Base-by-base conservation (phyloP, 148 eudicot genomes). In the Persicaria tinctoria region DNA sequence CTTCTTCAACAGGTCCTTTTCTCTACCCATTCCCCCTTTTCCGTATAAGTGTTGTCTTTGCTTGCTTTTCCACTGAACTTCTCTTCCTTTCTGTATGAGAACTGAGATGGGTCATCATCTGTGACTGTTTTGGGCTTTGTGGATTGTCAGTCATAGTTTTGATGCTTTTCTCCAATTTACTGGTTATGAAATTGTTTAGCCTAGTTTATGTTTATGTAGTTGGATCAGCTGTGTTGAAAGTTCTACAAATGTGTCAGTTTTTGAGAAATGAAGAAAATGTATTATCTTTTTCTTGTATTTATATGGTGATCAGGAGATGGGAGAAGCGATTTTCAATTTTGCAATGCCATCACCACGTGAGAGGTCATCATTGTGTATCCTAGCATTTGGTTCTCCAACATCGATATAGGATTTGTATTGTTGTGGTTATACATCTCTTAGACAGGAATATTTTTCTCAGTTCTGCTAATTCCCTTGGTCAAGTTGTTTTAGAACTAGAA, bases 1-100 rank as follows among this genome's bases (percentile, higher is more conserved):
- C 75, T 89, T 74, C 85, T 91, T 70, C 77, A 77, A 14, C 90
- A 88, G 97, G 97, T 91, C 27, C 44, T 48, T 56, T 8, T 44
- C 74, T 51, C 5, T 16, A n/a, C 27, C 38, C 16, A 64, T n/a
- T 17, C 69, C 50, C 17, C 57, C 20, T 1, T 51, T 66, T 53
- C 7, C 23, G 13, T 54, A 7, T 53, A 17, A 11, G 68, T 60
- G 44, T 23, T 10, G 17, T 11, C 1, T 44, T 5, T 59, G 66
- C 41, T 3, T 62, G n/a, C 3, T 50, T 74, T 59, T 74, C 68
- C 68, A 2, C 41, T 32, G 41, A 32, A 32, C 41, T 32, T 32
- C 41, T 32, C 41, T 32, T 32, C 41, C 41, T 32, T 32, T 32
- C 41, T 32, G 2, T 32, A 2, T 32, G 41, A 32, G 41, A 32